Evolutionary conservation across 1,139 yeast species (phyloP), one percentile per base, ranked within the genome.

Genomic region (Chernovozyma aurita): DNA sequence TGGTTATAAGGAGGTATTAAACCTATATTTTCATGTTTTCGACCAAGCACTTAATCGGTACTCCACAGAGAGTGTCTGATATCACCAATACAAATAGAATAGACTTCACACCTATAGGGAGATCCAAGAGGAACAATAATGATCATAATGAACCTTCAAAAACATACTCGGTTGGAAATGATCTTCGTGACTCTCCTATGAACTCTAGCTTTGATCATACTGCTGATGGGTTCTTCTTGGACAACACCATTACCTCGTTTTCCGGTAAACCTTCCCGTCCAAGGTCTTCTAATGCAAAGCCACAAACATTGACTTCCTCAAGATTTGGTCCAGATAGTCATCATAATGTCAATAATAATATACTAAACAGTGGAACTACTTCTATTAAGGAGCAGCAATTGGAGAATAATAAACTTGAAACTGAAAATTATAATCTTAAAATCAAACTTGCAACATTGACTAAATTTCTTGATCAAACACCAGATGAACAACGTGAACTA

Each of bases 371-470:
- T 31, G 69, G 70, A 2, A 37, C 45, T 24, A 53, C 58, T 17
- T 59, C 69, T 2, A 59, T 81, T 12, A 75, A 68, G 42, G 78
- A 70, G 42, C 85, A 79, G 47, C 78, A 76, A 44, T 68, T 70
- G 32, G 63, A 69, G 31, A 60, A 75, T 28, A 65, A 74, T 32
- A 62, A 63, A 34, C 59, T 81, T 32, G 70, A 76, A 42, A 67
- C 73, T 20, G 88, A 83, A 38, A 83, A 81, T 45, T 74, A 79
- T 49, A 74, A 78, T 44, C 63, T 84, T 46, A 76, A 77, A 49
- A 67, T 82, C 30, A 78, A 79, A 45, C 61, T 79, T 33, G 70
- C 76, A 16, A 71, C 82, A 4, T 58, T 79, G 42, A 67, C 73
- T 27, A 64, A 74, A 45, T 65, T 72, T 35, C 56, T 79, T 33